Base-by-base conservation (phyloP, 192 early-diverging fungal species). In the Umbelopsis isabellina region DNA sequence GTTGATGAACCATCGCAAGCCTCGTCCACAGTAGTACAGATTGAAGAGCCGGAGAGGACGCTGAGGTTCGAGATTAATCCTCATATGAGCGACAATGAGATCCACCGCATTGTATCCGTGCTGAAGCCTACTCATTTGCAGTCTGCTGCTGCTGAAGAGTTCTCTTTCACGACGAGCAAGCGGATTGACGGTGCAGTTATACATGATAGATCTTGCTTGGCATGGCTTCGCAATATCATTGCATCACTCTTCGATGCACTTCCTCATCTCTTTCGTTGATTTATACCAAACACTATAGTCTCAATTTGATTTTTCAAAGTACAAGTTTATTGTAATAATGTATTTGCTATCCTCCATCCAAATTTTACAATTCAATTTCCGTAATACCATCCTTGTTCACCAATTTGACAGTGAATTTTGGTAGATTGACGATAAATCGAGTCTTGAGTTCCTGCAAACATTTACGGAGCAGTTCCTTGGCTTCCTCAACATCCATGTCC, bases 371-470 rank as follows among this genome's bases (percentile, higher is more conserved):
- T 61, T 81, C 78, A 44, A 87, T 82, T n/a, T 86, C 75, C 30
- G 83, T 85, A 67, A 95, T 91, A 47, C 97, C 97, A 76, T 95
- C 87, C 77, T 89, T 91, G 82, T 93, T 91, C 13, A 94, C 84
- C 25, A 99, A 79, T 86, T 97, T 94, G 79, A 95, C 81, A 9
- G 83, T 86, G 69, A 94, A 99, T 35, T 91, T 82, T 21, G 94
- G 85, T 75, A 95, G 84, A 77, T 95, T 91, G 37, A 92, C 82
- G 67, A 96, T 87, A 77, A 95, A 95, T 72, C 97, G 87, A 46
- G 83, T 82, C 69, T 92, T 89, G 55, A 99, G 79, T 66, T 95
- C 95, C 4, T 75, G 84, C 41, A 97, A 74, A 76, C 97, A 99
- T 85, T 91, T 92, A 53, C 84, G 85, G 49, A 97, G 68, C 72